Percentiles rank a stretch among this genome's conserved stretches.
Evolutionary conservation across 768 basidiomycete genomes (phyloP).

Genomic region (Naganishia antarctica): DNA sequence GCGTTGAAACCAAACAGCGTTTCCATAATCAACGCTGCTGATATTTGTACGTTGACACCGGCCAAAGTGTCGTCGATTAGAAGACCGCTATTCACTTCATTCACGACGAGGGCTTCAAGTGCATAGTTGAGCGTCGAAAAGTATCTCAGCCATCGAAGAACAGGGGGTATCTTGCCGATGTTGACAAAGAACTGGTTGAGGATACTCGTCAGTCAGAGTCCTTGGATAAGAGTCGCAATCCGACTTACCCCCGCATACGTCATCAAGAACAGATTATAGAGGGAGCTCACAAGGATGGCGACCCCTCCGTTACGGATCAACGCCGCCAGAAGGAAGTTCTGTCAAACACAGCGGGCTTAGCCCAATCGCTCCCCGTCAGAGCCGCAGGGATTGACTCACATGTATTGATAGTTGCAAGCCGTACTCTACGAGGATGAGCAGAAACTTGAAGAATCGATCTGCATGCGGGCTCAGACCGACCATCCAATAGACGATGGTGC

Average conservation of each 20-base stretch:
- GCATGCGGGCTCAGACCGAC: slow-evolving; percentile 75
- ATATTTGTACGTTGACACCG: slow-evolving; percentile 68
- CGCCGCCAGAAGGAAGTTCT: slow-evolving; percentile 85
- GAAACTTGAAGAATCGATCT: slow-evolving; percentile 86
- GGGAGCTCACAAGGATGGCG: slow-evolving; percentile 75
- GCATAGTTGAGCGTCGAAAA: slow-evolving; percentile 55
- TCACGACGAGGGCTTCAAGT: slow-evolving; percentile 71
- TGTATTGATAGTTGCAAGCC: slow-evolving; percentile 79
- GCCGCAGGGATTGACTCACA: slow-evolving; percentile 53
- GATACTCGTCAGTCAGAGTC: not conserved
- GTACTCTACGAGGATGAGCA: slow-evolving; percentile 80
- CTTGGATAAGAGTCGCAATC: not conserved
- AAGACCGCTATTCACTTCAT: slow-evolving; percentile 84
- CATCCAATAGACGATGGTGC: slow-evolving; percentile 63
- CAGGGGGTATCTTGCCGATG: slow-evolving; percentile 74
- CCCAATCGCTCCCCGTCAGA: not conserved
- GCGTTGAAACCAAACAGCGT: slow-evolving; percentile 80
- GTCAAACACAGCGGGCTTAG: not conserved
- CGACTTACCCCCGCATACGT: slow-evolving; percentile 45
- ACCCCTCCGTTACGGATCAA: slow-evolving; percentile 80
- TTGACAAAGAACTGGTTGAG: slow-evolving; percentile 71
- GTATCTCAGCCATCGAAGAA: slow-evolving; percentile 91
- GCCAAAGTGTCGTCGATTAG: slow-evolving; percentile 57
- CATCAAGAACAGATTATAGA: slow-evolving; percentile 53
- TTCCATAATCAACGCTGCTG: slow-evolving; percentile 79